Percentiles rank a stretch among this genome's conserved stretches.
phyloP scores from a whole-genome alignment of 352 stramenopile genomes.

The Aphanomyces cochlioides region DNA sequence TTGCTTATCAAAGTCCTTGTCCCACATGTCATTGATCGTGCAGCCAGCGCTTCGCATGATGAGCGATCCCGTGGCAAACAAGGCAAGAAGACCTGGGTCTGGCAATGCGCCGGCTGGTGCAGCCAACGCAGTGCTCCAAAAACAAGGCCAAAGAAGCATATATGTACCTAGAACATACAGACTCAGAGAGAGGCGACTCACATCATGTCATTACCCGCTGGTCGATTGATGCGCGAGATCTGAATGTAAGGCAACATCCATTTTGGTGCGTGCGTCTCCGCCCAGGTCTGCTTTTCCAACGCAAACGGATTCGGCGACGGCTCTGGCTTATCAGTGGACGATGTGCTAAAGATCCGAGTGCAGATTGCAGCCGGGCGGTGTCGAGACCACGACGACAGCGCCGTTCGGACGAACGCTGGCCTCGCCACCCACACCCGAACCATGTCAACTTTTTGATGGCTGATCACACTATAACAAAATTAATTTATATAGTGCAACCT shows the following conservation, averaged over 20 bases:
- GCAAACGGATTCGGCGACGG: constrained; percentile 38
- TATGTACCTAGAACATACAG: constrained; percentile 72
- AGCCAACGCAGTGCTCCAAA: constrained; percentile 96
- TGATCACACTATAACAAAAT: too few species aligned
- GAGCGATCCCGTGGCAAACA: constrained; percentile 89
- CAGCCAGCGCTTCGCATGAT: constrained; percentile 97
- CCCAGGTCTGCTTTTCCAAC: constrained; percentile 85
- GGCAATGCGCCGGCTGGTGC: constrained; percentile 72
- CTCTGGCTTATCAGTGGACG: background rate
- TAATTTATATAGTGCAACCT: too few species aligned
- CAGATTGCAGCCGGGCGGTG: background rate
- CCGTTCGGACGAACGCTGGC: too few species aligned
- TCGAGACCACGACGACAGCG: too few species aligned
- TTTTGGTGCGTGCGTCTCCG: constrained; percentile 60
- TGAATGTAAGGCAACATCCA: constrained; percentile 86
- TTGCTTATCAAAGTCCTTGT: constrained; percentile 95
- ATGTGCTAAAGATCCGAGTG: constrained; percentile 17
- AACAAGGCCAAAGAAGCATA: constrained; percentile 96
- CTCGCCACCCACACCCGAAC: background rate
- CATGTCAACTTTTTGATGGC: background rate
- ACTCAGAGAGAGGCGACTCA: background rate
- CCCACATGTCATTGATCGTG: constrained; percentile 99
- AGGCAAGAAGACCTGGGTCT: constrained; percentile 71
- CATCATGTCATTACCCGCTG: constrained; percentile 39
- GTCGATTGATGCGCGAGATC: constrained; percentile 78